Conservation (phyloP, 805 yeast species). For the Metschnikowia peoriensis region DNA sequence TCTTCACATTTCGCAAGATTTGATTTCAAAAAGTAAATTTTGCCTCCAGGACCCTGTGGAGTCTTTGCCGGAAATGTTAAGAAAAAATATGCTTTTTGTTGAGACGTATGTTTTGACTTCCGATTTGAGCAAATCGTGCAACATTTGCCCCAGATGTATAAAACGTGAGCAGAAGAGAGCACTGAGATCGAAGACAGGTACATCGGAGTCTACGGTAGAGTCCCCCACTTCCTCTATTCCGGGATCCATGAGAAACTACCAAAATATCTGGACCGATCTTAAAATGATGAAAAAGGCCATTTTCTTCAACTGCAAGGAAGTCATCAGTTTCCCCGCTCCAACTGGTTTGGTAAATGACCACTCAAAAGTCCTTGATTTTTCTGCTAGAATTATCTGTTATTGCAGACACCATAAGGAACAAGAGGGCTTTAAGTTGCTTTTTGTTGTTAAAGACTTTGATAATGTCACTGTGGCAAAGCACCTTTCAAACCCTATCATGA, state of each 20-base stretch:
- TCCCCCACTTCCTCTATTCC: slow-evolving; percentile 13
- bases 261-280: slow-evolving; percentile 75
- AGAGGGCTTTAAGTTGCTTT: slow-evolving; percentile 75
- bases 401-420: slow-evolving; percentile 92
- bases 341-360: slow-evolving; percentile 35
- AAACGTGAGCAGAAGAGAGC: slow-evolving; percentile 94
- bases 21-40: slow-evolving; percentile 82
- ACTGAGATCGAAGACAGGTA: slow-evolving; percentile 70
- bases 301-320: slow-evolving; percentile 87
- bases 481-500: slow-evolving; percentile 73
- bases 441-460: slow-evolving; percentile 59
- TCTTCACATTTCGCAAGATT: slow-evolving; percentile 80
- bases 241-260: slow-evolving; percentile 45
- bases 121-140: slow-evolving; percentile 48
- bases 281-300: slow-evolving; percentile 75
- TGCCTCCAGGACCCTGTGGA: slow-evolving; percentile 57
- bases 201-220: slow-evolving; percentile 12
- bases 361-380: slow-evolving; percentile 44
- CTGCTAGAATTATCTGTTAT: slow-evolving; percentile 86
- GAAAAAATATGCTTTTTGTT: slow-evolving; percentile 57
- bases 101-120: slow-evolving; percentile 81
- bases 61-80: slow-evolving; percentile 38
- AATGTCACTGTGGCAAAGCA: slow-evolving; percentile 71
- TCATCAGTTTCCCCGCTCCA: slow-evolving; percentile 69
- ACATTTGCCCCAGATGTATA: slow-evolving; percentile 84